Conservation (phyloP, 768 basidiomycete species). For the Trametes meyenii region DNA sequence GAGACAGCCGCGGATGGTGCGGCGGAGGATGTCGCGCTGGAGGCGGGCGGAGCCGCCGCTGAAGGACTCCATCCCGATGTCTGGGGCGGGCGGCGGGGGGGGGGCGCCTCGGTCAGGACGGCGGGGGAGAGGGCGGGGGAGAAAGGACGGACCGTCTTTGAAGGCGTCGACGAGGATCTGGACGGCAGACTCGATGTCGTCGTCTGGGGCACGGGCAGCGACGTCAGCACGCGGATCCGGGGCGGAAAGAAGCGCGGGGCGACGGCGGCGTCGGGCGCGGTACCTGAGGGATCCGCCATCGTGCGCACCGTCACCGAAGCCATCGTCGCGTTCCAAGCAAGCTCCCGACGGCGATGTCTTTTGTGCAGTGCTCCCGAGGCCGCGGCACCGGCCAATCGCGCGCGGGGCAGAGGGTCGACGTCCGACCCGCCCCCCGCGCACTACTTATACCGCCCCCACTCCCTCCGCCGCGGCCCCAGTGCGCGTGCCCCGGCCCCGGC, state of each 20-base stretch:
- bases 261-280: too few relatives aligned
- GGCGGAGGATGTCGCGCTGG: conserved; percentile 12
- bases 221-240: neutral
- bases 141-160: conserved; percentile 22
- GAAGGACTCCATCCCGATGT: conserved; percentile 18
- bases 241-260: neutral
- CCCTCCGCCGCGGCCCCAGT: too few relatives aligned
- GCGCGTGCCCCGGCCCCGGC: too few relatives aligned
- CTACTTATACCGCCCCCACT: too few relatives aligned
- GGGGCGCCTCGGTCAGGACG: neutral
- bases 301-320: too few relatives aligned
- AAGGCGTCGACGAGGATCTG: conserved; percentile 25
- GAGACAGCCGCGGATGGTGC: conserved; percentile 12
- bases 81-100: conserved; percentile 7
- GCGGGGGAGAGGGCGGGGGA: neutral
- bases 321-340: too few relatives aligned
- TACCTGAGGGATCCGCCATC: too few relatives aligned
- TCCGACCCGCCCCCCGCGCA: too few relatives aligned
- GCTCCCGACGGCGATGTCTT: too few relatives aligned
- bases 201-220: conserved; percentile 13
- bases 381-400: too few relatives aligned
- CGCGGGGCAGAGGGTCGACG: too few relatives aligned
- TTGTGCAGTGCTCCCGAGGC: too few relatives aligned
- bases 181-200: conserved; percentile 24
- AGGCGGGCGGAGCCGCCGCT: conserved; percentile 17